These are phyloP conservation scores for Citrus unshiu DNA, from an alignment of 345 rosid species.

Conservation along the genomic window DNA sequence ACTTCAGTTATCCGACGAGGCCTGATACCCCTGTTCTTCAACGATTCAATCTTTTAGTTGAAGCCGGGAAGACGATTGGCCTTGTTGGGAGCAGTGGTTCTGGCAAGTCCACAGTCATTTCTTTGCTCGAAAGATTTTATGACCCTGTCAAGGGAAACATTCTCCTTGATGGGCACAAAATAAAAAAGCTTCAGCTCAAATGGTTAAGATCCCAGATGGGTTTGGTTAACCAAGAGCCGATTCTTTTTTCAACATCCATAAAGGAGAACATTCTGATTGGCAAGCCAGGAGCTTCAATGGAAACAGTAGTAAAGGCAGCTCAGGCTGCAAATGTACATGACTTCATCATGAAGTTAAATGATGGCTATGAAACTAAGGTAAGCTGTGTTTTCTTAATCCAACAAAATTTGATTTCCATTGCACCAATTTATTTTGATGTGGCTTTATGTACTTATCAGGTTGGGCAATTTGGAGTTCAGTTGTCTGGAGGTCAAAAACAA, in stretches of 20 bases:
- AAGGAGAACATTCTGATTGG: slow-evolving; percentile 58
- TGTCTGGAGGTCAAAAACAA: slow-evolving; percentile 63
- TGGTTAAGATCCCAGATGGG: slow-evolving; percentile 59
- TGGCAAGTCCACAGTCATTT: slow-evolving; percentile 51
- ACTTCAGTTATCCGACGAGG: slow-evolving; percentile 50
- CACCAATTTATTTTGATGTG: background rate
- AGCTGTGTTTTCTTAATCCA: background rate
- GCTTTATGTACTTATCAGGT: slow-evolving; percentile 27
- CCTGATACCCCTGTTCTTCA: slow-evolving; percentile 33
- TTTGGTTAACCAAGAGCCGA: slow-evolving; percentile 52
- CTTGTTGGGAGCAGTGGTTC: slow-evolving; percentile 62
- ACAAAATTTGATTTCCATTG: background rate
- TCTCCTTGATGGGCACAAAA: slow-evolving; percentile 37
- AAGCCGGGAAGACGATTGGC: slow-evolving; percentile 41
- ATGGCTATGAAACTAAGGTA: slow-evolving; percentile 49
- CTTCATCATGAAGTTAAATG: slow-evolving; percentile 43
- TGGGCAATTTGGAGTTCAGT: slow-evolving; percentile 46
- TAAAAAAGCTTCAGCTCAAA: slow-evolving; percentile 38
- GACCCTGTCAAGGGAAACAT: slow-evolving; percentile 39
- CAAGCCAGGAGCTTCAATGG: slow-evolving; percentile 45
- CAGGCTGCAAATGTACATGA: slow-evolving; percentile 56
- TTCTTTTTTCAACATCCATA: slow-evolving; percentile 50
- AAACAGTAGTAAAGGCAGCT: slow-evolving; percentile 35
- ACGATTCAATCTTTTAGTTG: slow-evolving; percentile 40
- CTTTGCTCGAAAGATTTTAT: slow-evolving; percentile 55